Evolutionary conservation across 2,329 filamentous ascomycete species (phyloP), one percentile per base, ranked within the genome.

Genomic region (Davidsoniella virescens): DNA sequence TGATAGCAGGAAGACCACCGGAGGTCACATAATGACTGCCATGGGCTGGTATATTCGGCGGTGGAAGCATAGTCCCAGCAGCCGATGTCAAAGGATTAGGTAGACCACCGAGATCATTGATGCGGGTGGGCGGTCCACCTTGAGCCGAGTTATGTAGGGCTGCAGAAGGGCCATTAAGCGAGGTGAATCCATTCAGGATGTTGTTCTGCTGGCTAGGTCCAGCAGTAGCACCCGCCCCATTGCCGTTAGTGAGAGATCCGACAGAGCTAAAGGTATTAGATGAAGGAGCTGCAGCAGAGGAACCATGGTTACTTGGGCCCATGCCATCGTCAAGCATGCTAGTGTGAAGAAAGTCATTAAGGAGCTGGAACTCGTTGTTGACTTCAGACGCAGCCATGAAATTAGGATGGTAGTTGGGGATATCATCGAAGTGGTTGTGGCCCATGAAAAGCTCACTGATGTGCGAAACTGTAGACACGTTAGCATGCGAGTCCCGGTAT

Each of bases 361-460:
- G 78, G 47, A 96, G 70, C 62, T 95, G 94, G 65, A 94, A 95
- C 70, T 98, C 92, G 67, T 92, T 92, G 54, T 84, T 88, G 58
- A 95, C 85, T 66, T 98, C 92, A 55, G 87, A 85, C 46, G 72
- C 69, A 67, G 95, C 93, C 82, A 94, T 88, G 70, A 92, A 96
- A 61, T 85, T 92, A 53, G 86, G 84, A 67, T 95, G 87, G 61
- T 88, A 87, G 62, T 80, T 86, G 67, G 92, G 87, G 81, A 95
- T 92, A 65, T 95, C 87, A 70, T 93, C 83, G 65, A 86, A 92
- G 61, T 85, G 84, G 63, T 82, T 92, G 61, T 87, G 84, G 53
- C 80, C 76, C 57, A 71, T 74, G 61, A 87, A 73, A 82, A 54
- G 52, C 41, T 50, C 51, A 25, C 43, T 33, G 9, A 51, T 49